Evolutionary conservation across 495 filamentous ascomycete genomes (phyloP).

Genomic region (Tuber aestivum): DNA sequence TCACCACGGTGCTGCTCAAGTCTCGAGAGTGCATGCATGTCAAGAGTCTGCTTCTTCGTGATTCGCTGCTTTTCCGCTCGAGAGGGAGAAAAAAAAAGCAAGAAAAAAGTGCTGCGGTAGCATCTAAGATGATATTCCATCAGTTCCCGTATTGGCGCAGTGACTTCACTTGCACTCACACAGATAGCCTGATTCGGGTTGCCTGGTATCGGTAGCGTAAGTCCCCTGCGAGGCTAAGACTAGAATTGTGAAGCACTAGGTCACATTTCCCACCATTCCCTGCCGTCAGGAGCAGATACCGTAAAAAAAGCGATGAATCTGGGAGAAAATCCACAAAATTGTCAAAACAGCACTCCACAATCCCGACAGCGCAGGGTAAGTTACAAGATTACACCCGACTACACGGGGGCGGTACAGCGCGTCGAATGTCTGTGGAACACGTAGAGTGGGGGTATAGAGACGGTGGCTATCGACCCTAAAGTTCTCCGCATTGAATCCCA

Average conservation of each 20-base stretch:
- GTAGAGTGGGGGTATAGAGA: background rate
- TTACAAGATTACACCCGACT: background rate
- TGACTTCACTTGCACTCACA: background rate
- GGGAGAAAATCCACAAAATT: background rate
- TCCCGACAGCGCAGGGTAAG: background rate
- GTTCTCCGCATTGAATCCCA: background rate
- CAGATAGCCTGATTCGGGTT: background rate
- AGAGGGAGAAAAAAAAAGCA: background rate
- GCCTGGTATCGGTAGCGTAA: background rate
- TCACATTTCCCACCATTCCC: background rate
- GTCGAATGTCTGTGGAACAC: slow-evolving; percentile 6
- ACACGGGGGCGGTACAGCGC: slow-evolving; percentile 4
- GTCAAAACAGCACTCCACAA: background rate
- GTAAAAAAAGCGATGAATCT: background rate
- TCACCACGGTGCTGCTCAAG: background rate
- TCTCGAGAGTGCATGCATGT: background rate
- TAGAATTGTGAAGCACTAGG: background rate
- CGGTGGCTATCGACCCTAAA: background rate
- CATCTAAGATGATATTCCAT: background rate
- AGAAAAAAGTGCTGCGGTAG: background rate
- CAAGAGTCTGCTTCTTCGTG: background rate
- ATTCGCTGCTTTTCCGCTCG: background rate
- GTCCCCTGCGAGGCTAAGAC: background rate
- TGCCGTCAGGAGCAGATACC: background rate
- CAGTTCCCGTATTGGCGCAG: background rate